Base-by-base conservation (phyloP, 306 rosid species). In the Vicia villosa region DNA sequence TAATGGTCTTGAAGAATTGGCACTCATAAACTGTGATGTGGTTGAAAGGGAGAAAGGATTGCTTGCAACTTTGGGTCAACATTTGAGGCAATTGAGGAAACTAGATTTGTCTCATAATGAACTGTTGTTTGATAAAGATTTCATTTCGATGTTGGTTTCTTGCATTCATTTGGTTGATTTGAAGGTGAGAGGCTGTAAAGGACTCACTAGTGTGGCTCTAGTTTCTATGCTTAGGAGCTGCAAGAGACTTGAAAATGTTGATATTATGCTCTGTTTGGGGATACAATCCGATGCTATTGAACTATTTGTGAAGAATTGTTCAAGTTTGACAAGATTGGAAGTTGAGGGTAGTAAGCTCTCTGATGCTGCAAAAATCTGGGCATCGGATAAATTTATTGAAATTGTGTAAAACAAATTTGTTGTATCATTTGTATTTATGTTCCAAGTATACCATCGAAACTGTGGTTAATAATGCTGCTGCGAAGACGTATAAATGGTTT, bases 1-100 rank as follows among this genome's bases (percentile, higher is more conserved):
- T 45, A 78, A 77, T 1, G 80, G 79, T 51, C 96, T 94, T 32
- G 80, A 88, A 52, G 97, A 94, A 74, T 63, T 94, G 75, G 89
- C 97, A 0, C 70, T 94, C 19, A 81, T 94, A 46, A 94, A 91
- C 16, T 91, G 99, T 55, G 89, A 94, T 41, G 91, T 91, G 8
- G 92, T 94, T 9, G 99, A 86, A 50, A 84, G 95, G 77, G 97
- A 88, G 34, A 77, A 85, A 0, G 99, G 99, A 4, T 68, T 94
- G 79, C 83, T 94, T 73, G 87, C 95, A 24, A 77, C 92, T 2
- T 59, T 94, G 63, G 99, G 99, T 7, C 99, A 94, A 79, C 80
- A 76, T 74, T 75, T 90, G 70, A 87, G 80, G 83, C 46, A 66
- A 17, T 74, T 94, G 26, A 94, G 78, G 83, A 94, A 80, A 54